Base-by-base conservation (phyloP, 768 basidiomycete genomes). In the Collybia sordida region DNA sequence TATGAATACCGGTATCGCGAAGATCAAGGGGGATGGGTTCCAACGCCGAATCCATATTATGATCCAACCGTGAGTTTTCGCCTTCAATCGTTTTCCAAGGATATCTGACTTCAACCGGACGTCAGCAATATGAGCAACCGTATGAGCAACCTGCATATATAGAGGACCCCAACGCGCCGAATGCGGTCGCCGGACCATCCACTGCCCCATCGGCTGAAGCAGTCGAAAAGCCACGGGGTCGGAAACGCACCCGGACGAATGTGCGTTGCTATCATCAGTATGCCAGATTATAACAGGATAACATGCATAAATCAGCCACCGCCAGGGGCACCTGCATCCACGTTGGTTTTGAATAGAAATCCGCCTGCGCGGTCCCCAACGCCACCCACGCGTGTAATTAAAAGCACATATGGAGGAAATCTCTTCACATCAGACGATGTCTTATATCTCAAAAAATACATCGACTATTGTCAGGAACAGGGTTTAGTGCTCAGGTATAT, bases 401-500 rank as follows among this genome's bases (percentile, higher is more conserved):
- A 90, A 68, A 93, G 90, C 59, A 92, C 90, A 0, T 93, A 92
- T 59, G 91, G 91, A 38, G 91, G 91, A 12, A 93, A 93, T 61
- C 64, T 92, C 34, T 93, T 93, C 60, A 93, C 91, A 0, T 77
- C 85, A 1, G 91, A 93, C 42, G 91, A 93, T 61, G 82, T 93
- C 36, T 49, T 81, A 28, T 93, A 93, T 64, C 76, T 93, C 53
- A 90, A 91, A 61, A 86, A 83, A 62, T 93, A 93, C 62, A 93
- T 93, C 40, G 89, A 92, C 57, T 93, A 91, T 59, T 93, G 91
- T 60, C 90, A 91, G 59, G 89, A 92, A 49, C 87, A 92, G 64
- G 90, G 91, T 31, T 66, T 91, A 6, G 88, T 92, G 7, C 72
- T 93, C 38, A 91, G 87, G 87, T 87, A 47, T 56, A 8, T 24